Percentiles rank a stretch among this genome's conserved stretches.
These are phyloP conservation scores for Pharnaceum exiguum DNA, from an alignment of 148 eudicot genomes.

Conservation along the genomic window DNA sequence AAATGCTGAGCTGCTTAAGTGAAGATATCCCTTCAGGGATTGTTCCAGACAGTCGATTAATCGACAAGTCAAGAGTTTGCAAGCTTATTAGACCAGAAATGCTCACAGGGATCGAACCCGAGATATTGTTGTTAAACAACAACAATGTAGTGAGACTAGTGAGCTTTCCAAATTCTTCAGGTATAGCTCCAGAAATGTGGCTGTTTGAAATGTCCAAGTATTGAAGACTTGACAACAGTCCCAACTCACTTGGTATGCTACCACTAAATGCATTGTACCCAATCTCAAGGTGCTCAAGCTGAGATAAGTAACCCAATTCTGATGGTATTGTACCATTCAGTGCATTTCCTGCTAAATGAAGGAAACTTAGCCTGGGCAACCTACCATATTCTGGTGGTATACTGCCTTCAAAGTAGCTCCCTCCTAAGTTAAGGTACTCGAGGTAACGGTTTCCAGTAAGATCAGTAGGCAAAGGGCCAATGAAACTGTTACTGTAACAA, in stretches of 20 bases:
- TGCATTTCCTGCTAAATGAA: conserved; percentile 60
- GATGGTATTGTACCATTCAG: conserved; percentile 59
- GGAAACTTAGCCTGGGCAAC: conserved; percentile 39
- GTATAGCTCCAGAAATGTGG: conserved; percentile 54
- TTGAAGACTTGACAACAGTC: conserved; percentile 37
- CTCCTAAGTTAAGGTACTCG: conserved; percentile 74
- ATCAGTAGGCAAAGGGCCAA: conserved; percentile 60
- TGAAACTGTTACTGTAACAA: conserved; percentile 79
- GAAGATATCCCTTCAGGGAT: conserved; percentile 52
- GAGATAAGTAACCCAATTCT: conserved; percentile 35
- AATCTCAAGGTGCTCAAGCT: conserved; percentile 53
- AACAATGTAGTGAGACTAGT: conserved; percentile 39
- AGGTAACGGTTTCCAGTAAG: conserved; percentile 32
- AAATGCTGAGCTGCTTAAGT: conserved; percentile 30
- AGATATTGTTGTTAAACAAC: conserved; percentile 48
- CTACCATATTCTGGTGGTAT: conserved; percentile 58
- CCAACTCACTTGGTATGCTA: conserved; percentile 42
- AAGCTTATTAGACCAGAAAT: conserved; percentile 33
- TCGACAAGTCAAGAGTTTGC: conserved; percentile 57
- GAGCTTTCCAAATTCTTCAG: conserved; percentile 50
- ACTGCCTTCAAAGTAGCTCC: conserved; percentile 72
- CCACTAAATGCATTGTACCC: conserved; percentile 62
- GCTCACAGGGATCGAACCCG: conserved; percentile 57
- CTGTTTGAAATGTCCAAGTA: conserved; percentile 65
- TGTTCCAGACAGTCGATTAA: conserved; percentile 50